Evolutionary conservation across 345 rosid genomes (phyloP), one percentile per base, ranked within the genome.

Genomic region (Cardamine resedifolia): DNA sequence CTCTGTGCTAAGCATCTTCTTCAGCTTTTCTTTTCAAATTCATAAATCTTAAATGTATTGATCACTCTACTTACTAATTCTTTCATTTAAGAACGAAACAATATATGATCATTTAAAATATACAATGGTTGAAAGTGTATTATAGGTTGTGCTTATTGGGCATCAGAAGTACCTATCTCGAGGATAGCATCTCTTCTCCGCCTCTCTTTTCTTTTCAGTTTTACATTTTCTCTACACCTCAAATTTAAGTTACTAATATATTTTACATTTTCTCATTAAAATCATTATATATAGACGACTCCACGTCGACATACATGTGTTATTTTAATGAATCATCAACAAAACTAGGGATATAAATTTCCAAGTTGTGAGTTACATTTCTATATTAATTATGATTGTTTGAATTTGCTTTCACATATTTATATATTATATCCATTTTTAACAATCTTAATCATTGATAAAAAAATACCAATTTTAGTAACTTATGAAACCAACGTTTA

Each of bases 1-100:
- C 26, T 61, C 39, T 68, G 52, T 24, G 15, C 12, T 26, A 18
- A 61, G 74, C 79, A 75, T 75, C 79, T 75, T 68, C 62, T 0
- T 60, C 78, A 31, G 74, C 74, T 75, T 75, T 75, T 68, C 64
- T 62, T 68, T 61, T 52, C 12, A 43, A 10, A 41, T 68, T 44
- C 51, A 31, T 52, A 24, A 41, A 20, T 18, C n/a, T 15, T 28
- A 60, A 60, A 7, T 75, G 79, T 68, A 62, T 68, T 34, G 58
- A 64, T 68, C 74, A 75, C 74, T 68, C 68, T n/a, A n/a, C 70
- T 34, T 9, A 58, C 55, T 27, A 58, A 27, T 58, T 74, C 23
- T 45, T 57, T 66, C 77, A 33, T 66, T 57, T 55, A 11, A 5
- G 18, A 52, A 39, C 7, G 24, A 10, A 50, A 34, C 24, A 51